Evolutionary conservation across 805 yeast species (phyloP).

Genomic region (Candida sonorensis): DNA sequence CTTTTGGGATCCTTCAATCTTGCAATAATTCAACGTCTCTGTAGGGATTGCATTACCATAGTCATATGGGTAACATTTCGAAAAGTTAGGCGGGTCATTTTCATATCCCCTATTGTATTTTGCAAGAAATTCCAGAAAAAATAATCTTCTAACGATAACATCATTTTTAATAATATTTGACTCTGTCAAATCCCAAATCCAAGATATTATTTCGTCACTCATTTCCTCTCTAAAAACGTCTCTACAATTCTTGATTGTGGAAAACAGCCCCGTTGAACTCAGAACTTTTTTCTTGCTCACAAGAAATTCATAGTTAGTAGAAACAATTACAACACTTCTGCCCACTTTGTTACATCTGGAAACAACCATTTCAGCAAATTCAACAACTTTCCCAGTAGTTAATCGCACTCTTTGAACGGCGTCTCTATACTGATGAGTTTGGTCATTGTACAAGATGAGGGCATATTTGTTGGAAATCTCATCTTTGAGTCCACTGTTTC

Average conservation of each 20-base stretch:
- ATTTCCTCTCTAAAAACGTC: slow-evolving; percentile 76
- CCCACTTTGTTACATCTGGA: slow-evolving; percentile 57
- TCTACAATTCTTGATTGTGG: slow-evolving; percentile 58
- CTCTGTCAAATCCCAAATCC: slow-evolving; percentile 55
- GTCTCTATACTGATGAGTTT: slow-evolving; percentile 65
- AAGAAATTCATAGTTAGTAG: slow-evolving; percentile 43
- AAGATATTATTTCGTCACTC: slow-evolving; percentile 63
- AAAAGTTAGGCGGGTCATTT: slow-evolving; percentile 7
- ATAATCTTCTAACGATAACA: slow-evolving; percentile 36
- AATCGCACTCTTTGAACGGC: slow-evolving; percentile 58
- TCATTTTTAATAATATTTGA: slow-evolving; percentile 48
- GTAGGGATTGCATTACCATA: slow-evolving; percentile 26
- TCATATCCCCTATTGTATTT: slow-evolving; percentile 53
- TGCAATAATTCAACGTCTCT: slow-evolving; percentile 10
- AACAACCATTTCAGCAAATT: slow-evolving; percentile 70
- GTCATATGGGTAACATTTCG: slow-evolving; percentile 20
- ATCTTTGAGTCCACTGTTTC: slow-evolving; percentile 38
- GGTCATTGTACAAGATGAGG: slow-evolving; percentile 71
- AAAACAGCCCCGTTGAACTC: slow-evolving; percentile 56
- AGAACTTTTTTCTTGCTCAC: slow-evolving; percentile 48
- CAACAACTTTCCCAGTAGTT: slow-evolving; percentile 56
- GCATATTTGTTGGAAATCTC: slow-evolving; percentile 43
- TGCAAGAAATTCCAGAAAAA: slow-evolving; percentile 52
- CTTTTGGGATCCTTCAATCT: slow-evolving; percentile 14
- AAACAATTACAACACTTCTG: slow-evolving; percentile 58